Evolutionary conservation across 495 filamentous ascomycete species (phyloP), one percentile per base, ranked within the genome.

Genomic region (Lentithecium fluviatile): DNA sequence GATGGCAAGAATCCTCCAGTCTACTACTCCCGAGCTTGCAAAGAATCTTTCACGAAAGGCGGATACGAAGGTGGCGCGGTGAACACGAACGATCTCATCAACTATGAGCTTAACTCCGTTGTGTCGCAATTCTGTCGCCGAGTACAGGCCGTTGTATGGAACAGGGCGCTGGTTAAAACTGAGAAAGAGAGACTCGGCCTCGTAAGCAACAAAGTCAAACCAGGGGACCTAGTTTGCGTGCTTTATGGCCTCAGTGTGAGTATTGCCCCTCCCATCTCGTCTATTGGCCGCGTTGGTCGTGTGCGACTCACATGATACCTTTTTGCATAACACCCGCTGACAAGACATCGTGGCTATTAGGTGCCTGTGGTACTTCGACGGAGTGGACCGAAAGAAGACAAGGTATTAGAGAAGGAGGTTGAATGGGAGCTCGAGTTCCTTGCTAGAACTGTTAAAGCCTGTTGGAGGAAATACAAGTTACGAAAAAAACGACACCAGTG

Each of bases 101-200:
- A 70, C 45, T 60, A 70, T 55, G 74, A 73, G 52, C 64, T 64
- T 1, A 68, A 65, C 52, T 75, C 70, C 0, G 63, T 76, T n/a
- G 54, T 76, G 24, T 67, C 70, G 5, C 56, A 76, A 49, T 76
- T 76, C 58, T 73, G 69, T 50, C 63, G 73, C 3, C 50, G 75
- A 17, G 72, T 77, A 2, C 75, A 78, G 36, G 69, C 70, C 23
- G 76, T 77, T 24, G 70, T 76, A 15, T 76, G 76, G 76, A 72
- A 70, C 46, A 58, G 73, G 25, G 20, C 26, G 0, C 56, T 78
- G 8, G 60, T 76, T 40, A 69, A 62, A 47, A 77, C 74, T 4
- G 58, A 69, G 13, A 32, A 26, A 12, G 49, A 42, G 2, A 13
- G 20, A 3, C 53, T 69, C 2, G 66, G 62, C 1, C 34, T 68